Evolutionary conservation across 176 grass and related monocot species (phyloP).

Genomic region (Oryza rufipogon): DNA sequence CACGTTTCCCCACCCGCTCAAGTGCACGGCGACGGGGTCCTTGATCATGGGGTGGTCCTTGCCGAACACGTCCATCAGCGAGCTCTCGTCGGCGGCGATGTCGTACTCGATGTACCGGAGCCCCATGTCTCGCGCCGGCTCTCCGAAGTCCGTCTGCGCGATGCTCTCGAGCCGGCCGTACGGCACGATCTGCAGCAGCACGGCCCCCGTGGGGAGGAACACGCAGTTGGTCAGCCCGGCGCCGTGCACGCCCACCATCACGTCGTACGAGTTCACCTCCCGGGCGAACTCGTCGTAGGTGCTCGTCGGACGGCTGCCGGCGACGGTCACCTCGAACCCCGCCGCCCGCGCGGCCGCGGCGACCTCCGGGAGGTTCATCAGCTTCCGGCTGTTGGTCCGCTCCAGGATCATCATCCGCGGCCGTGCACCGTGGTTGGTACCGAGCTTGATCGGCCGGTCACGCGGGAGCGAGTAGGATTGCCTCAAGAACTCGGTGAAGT

Average conservation of each 20-base stretch:
- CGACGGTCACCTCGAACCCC: constrained; percentile 52
- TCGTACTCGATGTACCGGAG: constrained; percentile 65
- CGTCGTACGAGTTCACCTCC: constrained; percentile 68
- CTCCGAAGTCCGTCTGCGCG: constrained; percentile 56
- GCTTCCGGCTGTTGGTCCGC: constrained; percentile 41
- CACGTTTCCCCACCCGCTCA: constrained; percentile 60
- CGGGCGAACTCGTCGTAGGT: constrained; percentile 41
- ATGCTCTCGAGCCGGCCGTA: constrained; percentile 63
- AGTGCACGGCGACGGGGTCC: constrained; percentile 59
- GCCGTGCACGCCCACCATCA: constrained; percentile 64
- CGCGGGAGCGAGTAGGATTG: constrained; percentile 48
- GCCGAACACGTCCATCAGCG: constrained; percentile 56
- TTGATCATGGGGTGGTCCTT: constrained; percentile 68
- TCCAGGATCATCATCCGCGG: constrained; percentile 67
- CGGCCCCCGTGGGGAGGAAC: constrained; percentile 59
- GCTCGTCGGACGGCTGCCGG: constrained; percentile 35
- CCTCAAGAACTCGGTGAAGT: constrained; percentile 65
- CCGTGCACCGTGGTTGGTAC: not conserved
- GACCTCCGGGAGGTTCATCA: constrained; percentile 57
- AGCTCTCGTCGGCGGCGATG: constrained; percentile 63
- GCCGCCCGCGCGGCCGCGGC: constrained; percentile 30
- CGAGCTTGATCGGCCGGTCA: constrained; percentile 40
- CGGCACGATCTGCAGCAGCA: constrained; percentile 69
- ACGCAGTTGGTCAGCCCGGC: constrained; percentile 71
- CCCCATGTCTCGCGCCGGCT: constrained; percentile 64